These are phyloP conservation scores for Lactuca sativa DNA, from an alignment of 129 eudicot species.

Conservation along the genomic window DNA sequence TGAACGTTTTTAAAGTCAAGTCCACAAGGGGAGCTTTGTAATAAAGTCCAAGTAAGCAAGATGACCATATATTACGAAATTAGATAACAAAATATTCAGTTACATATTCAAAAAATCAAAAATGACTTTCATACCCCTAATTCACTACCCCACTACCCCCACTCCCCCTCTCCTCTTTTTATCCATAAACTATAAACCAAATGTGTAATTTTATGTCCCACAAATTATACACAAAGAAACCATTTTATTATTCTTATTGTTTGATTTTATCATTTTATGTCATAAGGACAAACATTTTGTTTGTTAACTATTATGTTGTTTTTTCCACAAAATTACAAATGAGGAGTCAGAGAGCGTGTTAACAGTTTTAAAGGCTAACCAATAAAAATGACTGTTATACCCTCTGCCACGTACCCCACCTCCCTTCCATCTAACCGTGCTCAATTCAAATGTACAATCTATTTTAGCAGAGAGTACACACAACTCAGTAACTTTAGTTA, in stretches of 20 bases:
- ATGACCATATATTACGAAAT: conserved; percentile 10
- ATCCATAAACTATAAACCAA: neutral
- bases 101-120: neutral
- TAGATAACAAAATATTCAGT: conserved; percentile 3
- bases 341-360: conserved; percentile 2
- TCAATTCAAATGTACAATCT: conserved; percentile 25
- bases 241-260: neutral
- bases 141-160: neutral
- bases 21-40: neutral
- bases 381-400: conserved; percentile 21
- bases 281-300: neutral
- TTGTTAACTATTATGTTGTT: neutral
- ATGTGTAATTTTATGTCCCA: too few species aligned
- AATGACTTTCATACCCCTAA: neutral
- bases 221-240: too few species aligned
- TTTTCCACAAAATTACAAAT: conserved; percentile 3
- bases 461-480: conserved; percentile 23
- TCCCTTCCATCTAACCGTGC: neutral
- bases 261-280: neutral
- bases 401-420: conserved; percentile 11
- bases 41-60: conserved; percentile 11
- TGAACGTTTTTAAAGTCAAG: neutral
- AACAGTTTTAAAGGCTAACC: conserved; percentile 6
- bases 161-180: neutral
- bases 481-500: conserved; percentile 3